These are phyloP conservation scores for Cryptosporidium andersoni DNA, from an alignment of 169 alveolate species.

Conservation along the genomic window DNA sequence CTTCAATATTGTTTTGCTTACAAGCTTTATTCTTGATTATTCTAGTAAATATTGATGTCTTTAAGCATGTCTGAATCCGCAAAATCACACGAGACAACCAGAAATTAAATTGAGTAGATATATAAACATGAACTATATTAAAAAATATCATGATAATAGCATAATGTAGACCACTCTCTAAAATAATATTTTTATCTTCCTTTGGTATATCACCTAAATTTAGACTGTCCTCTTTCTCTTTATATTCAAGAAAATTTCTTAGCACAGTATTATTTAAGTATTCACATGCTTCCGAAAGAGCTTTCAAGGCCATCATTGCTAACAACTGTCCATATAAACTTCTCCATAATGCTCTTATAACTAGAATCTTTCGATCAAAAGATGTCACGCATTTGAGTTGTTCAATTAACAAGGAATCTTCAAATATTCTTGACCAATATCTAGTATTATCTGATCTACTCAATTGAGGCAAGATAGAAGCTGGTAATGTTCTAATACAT, in stretches of 20 bases:
- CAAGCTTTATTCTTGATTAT: conserved; percentile 47
- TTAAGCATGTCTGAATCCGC: conserved; percentile 57
- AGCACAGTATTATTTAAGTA: conserved; percentile 37
- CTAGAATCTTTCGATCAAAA: conserved; percentile 60
- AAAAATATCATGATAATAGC: conserved; percentile 11
- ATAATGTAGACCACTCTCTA: conserved; percentile 22
- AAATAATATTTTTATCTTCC: conserved; percentile 3
- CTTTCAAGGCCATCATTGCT: conserved; percentile 11
- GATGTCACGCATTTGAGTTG: conserved; percentile 9
- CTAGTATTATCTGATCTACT: conserved; percentile 35
- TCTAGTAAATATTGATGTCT: conserved; percentile 48
- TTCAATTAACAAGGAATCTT: conserved; percentile 18
- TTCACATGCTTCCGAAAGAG: conserved; percentile 39
- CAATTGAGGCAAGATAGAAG: conserved; percentile 18
- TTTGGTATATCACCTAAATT: neutral
- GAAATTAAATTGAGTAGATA: conserved; percentile 59
- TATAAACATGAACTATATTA: conserved; percentile 29
- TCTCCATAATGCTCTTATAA: conserved; percentile 60
- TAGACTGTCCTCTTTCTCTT: conserved; percentile 35
- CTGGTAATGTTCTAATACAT: conserved; percentile 33
- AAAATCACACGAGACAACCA: conserved; percentile 56
- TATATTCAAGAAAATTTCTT: conserved; percentile 53
- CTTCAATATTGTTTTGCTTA: no score
- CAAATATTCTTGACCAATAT: conserved; percentile 61
- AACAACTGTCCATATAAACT: conserved; percentile 23